Evolutionary conservation across 2,329 filamentous ascomycete genomes (phyloP).

Genomic region (Parasarocladium wereldwijsianum): DNA sequence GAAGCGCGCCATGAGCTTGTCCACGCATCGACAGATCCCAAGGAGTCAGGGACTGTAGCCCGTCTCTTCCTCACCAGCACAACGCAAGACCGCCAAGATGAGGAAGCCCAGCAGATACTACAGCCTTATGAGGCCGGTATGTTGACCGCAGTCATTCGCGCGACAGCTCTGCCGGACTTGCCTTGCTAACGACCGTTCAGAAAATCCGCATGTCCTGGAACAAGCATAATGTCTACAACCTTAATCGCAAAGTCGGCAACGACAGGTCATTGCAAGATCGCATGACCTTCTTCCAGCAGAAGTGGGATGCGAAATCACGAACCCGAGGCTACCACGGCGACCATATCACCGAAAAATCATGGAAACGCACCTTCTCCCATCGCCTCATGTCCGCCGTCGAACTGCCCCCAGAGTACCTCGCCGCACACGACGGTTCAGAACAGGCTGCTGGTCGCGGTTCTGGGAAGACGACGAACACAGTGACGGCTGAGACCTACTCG

Average conservation of each 20-base stretch:
- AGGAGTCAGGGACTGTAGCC: conserved; percentile 3
- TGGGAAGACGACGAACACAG: conserved; percentile 32
- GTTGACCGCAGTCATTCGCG: conserved; percentile 12
- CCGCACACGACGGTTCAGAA: conserved; percentile 65
- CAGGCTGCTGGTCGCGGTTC: conserved; percentile 73
- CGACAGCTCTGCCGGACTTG: neutral
- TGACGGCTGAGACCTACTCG: conserved; percentile 20
- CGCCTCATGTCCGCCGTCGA: conserved; percentile 70
- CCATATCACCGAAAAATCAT: conserved; percentile 82
- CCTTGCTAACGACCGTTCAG: conserved; percentile 27
- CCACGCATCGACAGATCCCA: conserved; percentile 1
- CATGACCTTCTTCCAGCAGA: conserved; percentile 90
- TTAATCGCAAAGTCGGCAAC: conserved; percentile 29
- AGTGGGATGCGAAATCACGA: conserved; percentile 81
- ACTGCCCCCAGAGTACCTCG: conserved; percentile 72
- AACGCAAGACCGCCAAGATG: conserved; percentile 24
- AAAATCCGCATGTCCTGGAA: conserved; percentile 94
- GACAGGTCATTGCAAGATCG: conserved; percentile 16
- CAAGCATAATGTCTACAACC: conserved; percentile 92
- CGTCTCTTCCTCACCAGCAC: conserved; percentile 5
- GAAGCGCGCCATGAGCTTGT: conserved; percentile 3
- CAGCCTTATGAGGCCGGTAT: conserved; percentile 50
- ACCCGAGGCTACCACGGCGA: conserved; percentile 88
- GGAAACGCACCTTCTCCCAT: conserved; percentile 83
- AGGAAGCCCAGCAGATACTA: conserved; percentile 48